These are phyloP conservation scores for Peronospora farinosa DNA, from an alignment of 352 stramenopile species.

Conservation along the genomic window DNA sequence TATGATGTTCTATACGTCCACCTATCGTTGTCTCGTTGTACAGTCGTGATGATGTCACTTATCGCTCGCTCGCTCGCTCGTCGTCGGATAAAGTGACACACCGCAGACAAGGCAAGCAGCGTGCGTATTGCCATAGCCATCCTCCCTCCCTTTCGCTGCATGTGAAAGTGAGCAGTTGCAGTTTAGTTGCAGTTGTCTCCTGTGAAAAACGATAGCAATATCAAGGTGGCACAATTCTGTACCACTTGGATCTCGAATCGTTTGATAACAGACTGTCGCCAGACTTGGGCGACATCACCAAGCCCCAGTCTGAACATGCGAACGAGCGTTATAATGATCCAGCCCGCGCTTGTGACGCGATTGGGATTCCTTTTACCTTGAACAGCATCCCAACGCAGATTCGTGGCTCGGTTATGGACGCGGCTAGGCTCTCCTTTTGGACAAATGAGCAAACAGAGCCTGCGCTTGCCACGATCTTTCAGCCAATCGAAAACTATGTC, in stretches of 20 bases:
- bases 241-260: conserved; percentile 15
- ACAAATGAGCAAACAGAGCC: conserved; percentile 3
- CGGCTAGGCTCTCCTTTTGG: conserved; percentile 10
- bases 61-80: background rate
- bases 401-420: conserved; percentile 11
- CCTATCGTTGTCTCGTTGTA: conserved; percentile 23
- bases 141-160: too few relatives aligned
- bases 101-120: background rate
- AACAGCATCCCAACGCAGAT: conserved; percentile 9
- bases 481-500: background rate
- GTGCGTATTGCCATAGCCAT: background rate
- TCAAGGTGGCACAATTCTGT: background rate
- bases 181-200: conserved; percentile 18
- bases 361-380: conserved; percentile 20
- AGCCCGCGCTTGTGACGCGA: conserved; percentile 11
- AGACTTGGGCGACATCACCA: conserved; percentile 1
- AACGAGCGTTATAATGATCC: conserved; percentile 1
- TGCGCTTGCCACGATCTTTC: conserved; percentile 8
- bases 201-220: conserved; percentile 9
- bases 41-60: background rate
- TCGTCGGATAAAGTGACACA: background rate
- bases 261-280: conserved; percentile 5
- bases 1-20: conserved; percentile 3
- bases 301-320: conserved; percentile 3
- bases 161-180: background rate